Evolutionary conservation across 2,329 filamentous ascomycete genomes (phyloP).

Genomic region (Colletotrichum australisinense): DNA sequence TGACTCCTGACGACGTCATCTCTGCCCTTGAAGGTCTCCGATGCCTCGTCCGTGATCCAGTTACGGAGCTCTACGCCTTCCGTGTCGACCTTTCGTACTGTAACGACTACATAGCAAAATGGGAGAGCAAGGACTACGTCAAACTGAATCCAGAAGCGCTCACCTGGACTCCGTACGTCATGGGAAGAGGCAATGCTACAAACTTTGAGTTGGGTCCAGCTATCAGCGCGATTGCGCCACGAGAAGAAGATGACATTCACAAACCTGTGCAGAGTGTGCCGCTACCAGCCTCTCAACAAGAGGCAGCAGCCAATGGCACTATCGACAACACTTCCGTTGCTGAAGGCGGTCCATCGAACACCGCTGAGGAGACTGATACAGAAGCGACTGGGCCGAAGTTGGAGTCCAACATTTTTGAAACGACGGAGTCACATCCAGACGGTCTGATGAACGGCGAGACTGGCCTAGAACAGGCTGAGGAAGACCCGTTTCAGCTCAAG

Average conservation of each 20-base stretch:
- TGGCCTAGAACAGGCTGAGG: neutral
- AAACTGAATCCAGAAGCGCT: constrained; percentile 83
- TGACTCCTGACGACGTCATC: constrained; percentile 96
- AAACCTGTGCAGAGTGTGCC: constrained; percentile 46
- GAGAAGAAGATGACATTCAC: constrained; percentile 76
- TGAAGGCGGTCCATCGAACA: constrained; percentile 29
- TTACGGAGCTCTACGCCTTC: constrained; percentile 89
- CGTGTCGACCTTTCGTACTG: constrained; percentile 89
- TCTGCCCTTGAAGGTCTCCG: constrained; percentile 91
- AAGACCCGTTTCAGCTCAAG: constrained; percentile 4
- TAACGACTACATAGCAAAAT: constrained; percentile 86
- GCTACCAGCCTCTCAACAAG: neutral
- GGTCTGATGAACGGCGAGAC: constrained; percentile 19
- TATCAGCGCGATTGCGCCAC: constrained; percentile 86
- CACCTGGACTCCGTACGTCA: constrained; percentile 96
- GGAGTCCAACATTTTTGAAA: constrained; percentile 32
- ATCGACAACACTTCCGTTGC: neutral
- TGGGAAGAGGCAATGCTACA: constrained; percentile 86
- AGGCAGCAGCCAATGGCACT: neutral
- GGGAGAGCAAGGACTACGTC: constrained; percentile 90
- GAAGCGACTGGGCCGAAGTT: constrained; percentile 42
- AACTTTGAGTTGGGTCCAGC: constrained; percentile 86
- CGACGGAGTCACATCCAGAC: constrained; percentile 14
- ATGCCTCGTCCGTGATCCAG: constrained; percentile 88
- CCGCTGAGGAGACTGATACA: constrained; percentile 45